Percentiles rank a stretch among this genome's conserved stretches.
phyloP scores from a whole-genome alignment of 78 protist species.

The Tieghemostelium lacteum region DNA sequence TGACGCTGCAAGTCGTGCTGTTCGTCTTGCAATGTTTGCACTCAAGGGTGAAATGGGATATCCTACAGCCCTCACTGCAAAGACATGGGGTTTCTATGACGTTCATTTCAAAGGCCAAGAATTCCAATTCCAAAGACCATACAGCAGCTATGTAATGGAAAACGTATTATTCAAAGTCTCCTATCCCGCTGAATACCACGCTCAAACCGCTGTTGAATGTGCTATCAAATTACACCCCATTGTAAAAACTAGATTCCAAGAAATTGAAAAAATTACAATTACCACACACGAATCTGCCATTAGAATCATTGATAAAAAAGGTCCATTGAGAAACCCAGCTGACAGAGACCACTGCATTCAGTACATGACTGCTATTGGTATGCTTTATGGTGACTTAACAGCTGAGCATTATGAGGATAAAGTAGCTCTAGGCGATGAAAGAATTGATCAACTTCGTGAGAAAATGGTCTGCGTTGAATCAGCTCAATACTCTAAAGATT shows the following conservation, averaged over 20 bases:
- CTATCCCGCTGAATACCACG: conserved; percentile 86
- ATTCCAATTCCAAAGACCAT: conserved; percentile 50
- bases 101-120: conserved; percentile 47
- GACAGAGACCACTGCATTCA: conserved; percentile 86
- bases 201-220: conserved; percentile 85
- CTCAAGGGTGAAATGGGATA: conserved; percentile 84
- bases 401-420: conserved; percentile 68
- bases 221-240: conserved; percentile 51
- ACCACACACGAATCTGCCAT: conserved; percentile 78
- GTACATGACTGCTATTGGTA: conserved; percentile 76
- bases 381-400: conserved; percentile 61
- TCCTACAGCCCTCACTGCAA: conserved; percentile 68
- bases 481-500: conserved; percentile 53
- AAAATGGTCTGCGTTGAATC: conserved; percentile 70
- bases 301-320: conserved; percentile 84
- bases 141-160: conserved; percentile 76
- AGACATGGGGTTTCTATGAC: conserved; percentile 81
- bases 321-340: conserved; percentile 66
- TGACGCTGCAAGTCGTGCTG: conserved; percentile 80
- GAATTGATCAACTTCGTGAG: conserved; percentile 79
- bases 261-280: conserved; percentile 26
- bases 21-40: conserved; percentile 32
- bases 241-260: not conserved
- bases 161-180: conserved; percentile 80
- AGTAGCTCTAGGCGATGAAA: conserved; percentile 30